phyloP scores from a whole-genome alignment of 441 rosid species.

The Hypseocharis bilobata region DNA sequence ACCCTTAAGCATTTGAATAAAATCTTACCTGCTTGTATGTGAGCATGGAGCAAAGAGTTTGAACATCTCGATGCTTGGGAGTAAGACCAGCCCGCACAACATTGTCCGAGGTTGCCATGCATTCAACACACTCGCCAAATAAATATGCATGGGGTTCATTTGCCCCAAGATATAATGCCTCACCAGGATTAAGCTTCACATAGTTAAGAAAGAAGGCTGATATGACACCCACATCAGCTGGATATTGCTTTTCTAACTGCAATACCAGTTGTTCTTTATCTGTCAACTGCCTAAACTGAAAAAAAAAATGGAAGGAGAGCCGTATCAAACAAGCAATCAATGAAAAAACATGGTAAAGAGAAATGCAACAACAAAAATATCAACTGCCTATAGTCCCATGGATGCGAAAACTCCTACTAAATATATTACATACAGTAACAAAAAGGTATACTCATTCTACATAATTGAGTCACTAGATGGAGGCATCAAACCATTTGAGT shows the following conservation, averaged over 20 bases:
- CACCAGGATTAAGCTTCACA: conserved; percentile 63
- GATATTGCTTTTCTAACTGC: conserved; percentile 55
- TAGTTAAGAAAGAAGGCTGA: conserved; percentile 60
- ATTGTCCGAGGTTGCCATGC: conserved; percentile 82
- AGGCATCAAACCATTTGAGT: too few species aligned
- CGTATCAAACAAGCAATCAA: not conserved
- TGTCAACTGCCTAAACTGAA: conserved; percentile 47
- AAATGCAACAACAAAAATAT: not conserved
- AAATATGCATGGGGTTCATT: conserved; percentile 73
- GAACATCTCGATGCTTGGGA: conserved; percentile 54
- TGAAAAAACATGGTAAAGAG: not conserved
- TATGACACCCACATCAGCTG: conserved; percentile 58
- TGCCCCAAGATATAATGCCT: conserved; percentile 67
- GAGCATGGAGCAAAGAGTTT: conserved; percentile 71
- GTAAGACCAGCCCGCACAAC: conserved; percentile 82
- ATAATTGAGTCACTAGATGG: too few species aligned
- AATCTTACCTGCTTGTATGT: conserved; percentile 54
- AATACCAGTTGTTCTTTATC: conserved; percentile 61
- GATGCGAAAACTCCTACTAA: not conserved
- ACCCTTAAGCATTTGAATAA: too few species aligned
- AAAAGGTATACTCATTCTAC: too few species aligned
- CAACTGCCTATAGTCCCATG: not conserved
- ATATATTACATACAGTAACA: too few species aligned
- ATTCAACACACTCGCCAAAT: conserved; percentile 59
- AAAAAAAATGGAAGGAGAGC: too few species aligned